Percentiles rank a stretch among this genome's conserved stretches.
Conservation (phyloP, 345 rosid species). For the Acer saccharum region DNA sequence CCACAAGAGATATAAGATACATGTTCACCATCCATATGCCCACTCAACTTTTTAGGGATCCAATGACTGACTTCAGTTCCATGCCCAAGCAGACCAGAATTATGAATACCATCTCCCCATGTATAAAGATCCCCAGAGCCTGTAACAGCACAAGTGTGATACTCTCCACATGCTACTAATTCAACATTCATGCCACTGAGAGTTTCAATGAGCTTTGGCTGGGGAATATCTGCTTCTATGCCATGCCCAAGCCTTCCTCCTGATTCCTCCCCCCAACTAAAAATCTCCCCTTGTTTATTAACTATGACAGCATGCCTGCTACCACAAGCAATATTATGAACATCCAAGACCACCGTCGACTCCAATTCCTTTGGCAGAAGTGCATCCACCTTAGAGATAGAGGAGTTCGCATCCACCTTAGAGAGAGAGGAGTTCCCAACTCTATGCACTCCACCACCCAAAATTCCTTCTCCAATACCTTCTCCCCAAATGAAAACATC, state of each 20-base stretch:
- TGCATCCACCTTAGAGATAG: constrained; percentile 47
- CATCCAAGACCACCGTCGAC: constrained; percentile 72
- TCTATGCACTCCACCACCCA: constrained; percentile 52
- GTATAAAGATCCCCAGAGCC: constrained; percentile 80
- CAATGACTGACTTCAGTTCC: constrained; percentile 79
- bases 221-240: constrained; percentile 47
- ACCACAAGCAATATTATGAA: constrained; percentile 78
- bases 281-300: constrained; percentile 80
- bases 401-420: too few species aligned
- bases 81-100: constrained; percentile 74
- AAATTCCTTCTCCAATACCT: constrained; percentile 58
- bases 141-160: constrained; percentile 82
- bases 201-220: constrained; percentile 64
- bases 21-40: constrained; percentile 55
- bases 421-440: constrained; percentile 31
- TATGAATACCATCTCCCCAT: constrained; percentile 86
- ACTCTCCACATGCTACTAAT: constrained; percentile 82
- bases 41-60: constrained; percentile 72
- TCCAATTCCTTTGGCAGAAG: constrained; percentile 77
- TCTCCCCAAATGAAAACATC: constrained; percentile 97
- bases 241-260: constrained; percentile 98
- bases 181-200: constrained; percentile 66
- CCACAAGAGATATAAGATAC: constrained; percentile 75
- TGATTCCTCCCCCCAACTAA: constrained; percentile 87
- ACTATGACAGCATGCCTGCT: constrained; percentile 79